Evolutionary conservation across 495 filamentous ascomycete species (phyloP).

Genomic region (Poronia punctata): DNA sequence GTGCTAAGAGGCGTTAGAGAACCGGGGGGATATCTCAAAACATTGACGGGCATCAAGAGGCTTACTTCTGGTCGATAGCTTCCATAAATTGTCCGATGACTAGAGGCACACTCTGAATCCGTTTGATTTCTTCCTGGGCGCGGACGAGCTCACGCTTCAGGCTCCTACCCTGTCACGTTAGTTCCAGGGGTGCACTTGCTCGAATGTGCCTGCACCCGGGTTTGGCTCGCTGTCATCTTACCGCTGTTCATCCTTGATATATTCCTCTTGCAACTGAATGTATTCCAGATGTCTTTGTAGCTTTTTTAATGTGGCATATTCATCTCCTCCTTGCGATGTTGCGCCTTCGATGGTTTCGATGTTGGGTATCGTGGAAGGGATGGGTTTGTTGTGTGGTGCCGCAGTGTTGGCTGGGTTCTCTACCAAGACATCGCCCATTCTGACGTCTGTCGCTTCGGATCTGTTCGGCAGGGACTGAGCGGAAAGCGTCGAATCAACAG

Average conservation of each 20-base stretch:
- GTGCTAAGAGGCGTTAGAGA: conserved; percentile 52
- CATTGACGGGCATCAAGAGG: too few species aligned
- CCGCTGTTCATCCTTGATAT: conserved; percentile 99
- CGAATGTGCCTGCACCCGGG: background rate
- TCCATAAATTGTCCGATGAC: conserved; percentile 99
- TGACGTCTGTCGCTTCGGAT: conserved; percentile 17
- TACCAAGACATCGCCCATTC: conserved; percentile 77
- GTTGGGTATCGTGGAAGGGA: conserved; percentile 79
- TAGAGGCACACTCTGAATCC: conserved; percentile 94
- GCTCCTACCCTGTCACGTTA: conserved; percentile 54
- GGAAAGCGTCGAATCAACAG: too few species aligned
- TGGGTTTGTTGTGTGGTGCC: conserved; percentile 68
- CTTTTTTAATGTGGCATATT: conserved; percentile 92
- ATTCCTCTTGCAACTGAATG: conserved; percentile 97
- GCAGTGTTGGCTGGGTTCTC: conserved; percentile 69
- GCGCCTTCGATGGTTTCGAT: conserved; percentile 82
- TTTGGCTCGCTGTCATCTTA: conserved; percentile 25
- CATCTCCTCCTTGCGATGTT: conserved; percentile 74
- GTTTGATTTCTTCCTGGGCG: conserved; percentile 98
- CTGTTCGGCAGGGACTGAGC: too few species aligned
- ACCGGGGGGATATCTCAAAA: too few species aligned
- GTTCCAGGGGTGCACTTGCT: background rate
- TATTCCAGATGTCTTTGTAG: conserved; percentile 96
- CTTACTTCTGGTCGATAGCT: conserved; percentile 97
- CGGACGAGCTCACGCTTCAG: conserved; percentile 94